These are phyloP conservation scores for Hypoxylon sp. DNA, from an alignment of 2,329 filamentous ascomycete species.

Conservation along the genomic window DNA sequence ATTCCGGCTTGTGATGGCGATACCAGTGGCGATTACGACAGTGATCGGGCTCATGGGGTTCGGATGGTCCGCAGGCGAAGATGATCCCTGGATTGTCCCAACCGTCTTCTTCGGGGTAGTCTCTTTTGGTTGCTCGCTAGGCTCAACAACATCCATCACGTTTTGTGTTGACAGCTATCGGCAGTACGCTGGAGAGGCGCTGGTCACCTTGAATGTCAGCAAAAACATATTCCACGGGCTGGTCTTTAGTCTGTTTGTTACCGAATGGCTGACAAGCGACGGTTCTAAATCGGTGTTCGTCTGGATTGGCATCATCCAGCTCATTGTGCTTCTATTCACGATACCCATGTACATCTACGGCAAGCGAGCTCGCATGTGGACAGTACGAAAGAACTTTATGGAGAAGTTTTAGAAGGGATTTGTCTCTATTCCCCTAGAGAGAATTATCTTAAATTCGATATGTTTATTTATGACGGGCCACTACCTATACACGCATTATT, in stretches of 20 bases:
- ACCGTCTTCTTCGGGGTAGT: constrained; percentile 93
- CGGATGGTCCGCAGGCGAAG: constrained; percentile 85
- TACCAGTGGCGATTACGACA: constrained; percentile 80
- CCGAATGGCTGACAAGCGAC: constrained; percentile 78
- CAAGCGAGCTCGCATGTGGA: constrained; percentile 94
- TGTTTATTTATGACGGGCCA: too few species aligned
- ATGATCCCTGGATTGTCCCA: constrained; percentile 87
- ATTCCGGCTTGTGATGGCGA: constrained; percentile 87
- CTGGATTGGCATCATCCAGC: constrained; percentile 85
- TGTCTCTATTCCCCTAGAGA: too few species aligned
- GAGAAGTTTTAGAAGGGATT: constrained; percentile 68
- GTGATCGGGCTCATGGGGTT: constrained; percentile 91
- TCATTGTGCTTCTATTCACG: constrained; percentile 75
- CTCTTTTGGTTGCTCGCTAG: constrained; percentile 90
- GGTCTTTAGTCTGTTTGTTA: constrained; percentile 88
- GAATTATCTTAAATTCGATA: too few species aligned
- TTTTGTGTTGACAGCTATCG: constrained; percentile 94
- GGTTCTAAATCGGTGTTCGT: constrained; percentile 83
- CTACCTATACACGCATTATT: too few species aligned
- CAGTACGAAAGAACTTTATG: constrained; percentile 84
- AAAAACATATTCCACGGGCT: constrained; percentile 95
- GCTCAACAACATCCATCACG: constrained; percentile 89
- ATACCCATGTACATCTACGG: constrained; percentile 96
- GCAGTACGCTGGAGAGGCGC: constrained; percentile 90
- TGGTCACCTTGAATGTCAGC: constrained; percentile 92